Evolutionary conservation across 179 eudicot genomes (phyloP), one percentile per base, ranked within the genome.

Genomic region (Patellifolia procumbens): DNA sequence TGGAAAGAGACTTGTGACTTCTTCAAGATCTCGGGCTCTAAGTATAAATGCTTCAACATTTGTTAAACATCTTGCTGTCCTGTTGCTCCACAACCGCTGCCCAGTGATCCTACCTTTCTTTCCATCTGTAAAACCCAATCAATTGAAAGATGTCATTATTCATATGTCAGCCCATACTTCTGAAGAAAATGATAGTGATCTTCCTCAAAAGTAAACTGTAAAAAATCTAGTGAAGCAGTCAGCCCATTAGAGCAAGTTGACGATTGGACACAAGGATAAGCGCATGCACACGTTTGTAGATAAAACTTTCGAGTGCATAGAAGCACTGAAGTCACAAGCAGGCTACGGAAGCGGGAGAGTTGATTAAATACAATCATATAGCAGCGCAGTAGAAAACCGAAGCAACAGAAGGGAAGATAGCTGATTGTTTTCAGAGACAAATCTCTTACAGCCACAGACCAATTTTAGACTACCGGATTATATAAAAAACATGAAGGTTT

Each of bases 41-140:
- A 92, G 85, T 48, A 79, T 79, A 70, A 92, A 92, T 37, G 92
- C 97, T 86, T 92, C 97, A n/a, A 91, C 96, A 76, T 92, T 92
- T 68, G 92, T 79, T 48, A 85, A 75, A 83, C 97, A 92, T 82
- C 59, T 79, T 15, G 89, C 91, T 4, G 70, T 78, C 82, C 95
- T 86, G 75, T 89, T 89, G 81, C 92, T 87, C 31, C 82, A 76
- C 56, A 84, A 79, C 82, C 83, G 83, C 35, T 74, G 89, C 65
- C 88, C 88, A 31, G 85, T 84, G 75, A 74, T 56, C 67, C 81
- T 83, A 59, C 78, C 80, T 73, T 78, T 88, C 84, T 75, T 77
- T 43, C 64, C 76, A 64, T 62, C 81, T 78, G 65, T 22, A 35
- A 67, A 72, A 62, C 16, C 34, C 22, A 77, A 66, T 45, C 35